These are phyloP conservation scores for Candida ficus DNA, from an alignment of 805 yeast genomes.

Conservation along the genomic window DNA sequence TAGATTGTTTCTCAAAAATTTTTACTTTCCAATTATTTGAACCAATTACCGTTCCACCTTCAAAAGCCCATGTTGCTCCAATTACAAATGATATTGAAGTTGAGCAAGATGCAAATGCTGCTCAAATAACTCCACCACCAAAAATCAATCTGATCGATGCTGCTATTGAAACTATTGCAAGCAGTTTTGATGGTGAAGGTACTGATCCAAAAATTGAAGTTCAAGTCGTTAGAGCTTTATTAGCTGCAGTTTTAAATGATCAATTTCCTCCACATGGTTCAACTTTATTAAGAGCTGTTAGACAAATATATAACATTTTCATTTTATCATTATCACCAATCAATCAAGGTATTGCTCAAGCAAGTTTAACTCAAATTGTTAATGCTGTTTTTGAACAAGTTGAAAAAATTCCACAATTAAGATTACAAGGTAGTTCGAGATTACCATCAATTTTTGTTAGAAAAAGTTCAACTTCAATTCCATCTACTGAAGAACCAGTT, in stretches of 20 bases:
- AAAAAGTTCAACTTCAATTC: conserved; percentile 12
- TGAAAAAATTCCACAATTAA: conserved; percentile 28
- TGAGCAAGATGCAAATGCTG: neutral
- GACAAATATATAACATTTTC: conserved; percentile 91
- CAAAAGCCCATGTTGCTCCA: conserved; percentile 30
- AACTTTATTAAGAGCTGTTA: conserved; percentile 78
- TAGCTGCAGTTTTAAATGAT: conserved; percentile 81
- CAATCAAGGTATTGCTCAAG: conserved; percentile 94
- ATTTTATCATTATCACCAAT: conserved; percentile 74
- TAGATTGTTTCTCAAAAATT: conserved; percentile 82
- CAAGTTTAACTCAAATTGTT: conserved; percentile 86
- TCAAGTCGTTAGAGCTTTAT: conserved; percentile 87
- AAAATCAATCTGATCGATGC: conserved; percentile 65
- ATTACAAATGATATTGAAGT: conserved; percentile 15
- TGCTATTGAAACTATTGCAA: conserved; percentile 77
- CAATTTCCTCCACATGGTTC: conserved; percentile 86
- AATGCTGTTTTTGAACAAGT: conserved; percentile 78
- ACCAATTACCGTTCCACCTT: conserved; percentile 44
- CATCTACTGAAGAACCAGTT: conserved; percentile 8
- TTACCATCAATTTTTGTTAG: conserved; percentile 8
- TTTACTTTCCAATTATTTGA: conserved; percentile 82
- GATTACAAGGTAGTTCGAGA: conserved; percentile 4
- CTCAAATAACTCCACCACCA: conserved; percentile 38
- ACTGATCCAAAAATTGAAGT: conserved; percentile 86
- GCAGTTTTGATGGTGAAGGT: conserved; percentile 87